Conservation (phyloP, 225 moss, liverwort and hornwort species). For the Climacium dendroides region DNA sequence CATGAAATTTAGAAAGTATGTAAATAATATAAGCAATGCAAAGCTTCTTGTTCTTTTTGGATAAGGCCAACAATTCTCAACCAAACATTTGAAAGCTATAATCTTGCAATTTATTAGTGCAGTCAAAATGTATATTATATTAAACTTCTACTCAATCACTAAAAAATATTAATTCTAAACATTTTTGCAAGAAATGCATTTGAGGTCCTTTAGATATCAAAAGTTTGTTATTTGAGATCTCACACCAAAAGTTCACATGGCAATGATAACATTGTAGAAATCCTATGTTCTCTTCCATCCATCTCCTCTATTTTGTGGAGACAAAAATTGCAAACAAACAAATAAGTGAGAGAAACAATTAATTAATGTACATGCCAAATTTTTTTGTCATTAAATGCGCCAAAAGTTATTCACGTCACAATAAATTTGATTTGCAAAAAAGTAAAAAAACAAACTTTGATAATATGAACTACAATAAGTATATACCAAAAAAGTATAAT, state of each 20-base stretch:
- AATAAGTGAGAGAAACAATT: neutral
- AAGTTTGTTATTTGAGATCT: neutral
- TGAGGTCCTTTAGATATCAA: fast-evolving
- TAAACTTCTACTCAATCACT: neutral
- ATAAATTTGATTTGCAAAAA: neutral
- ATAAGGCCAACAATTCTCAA: neutral
- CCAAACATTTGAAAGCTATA: neutral
- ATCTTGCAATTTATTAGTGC: neutral
- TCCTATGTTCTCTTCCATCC: neutral
- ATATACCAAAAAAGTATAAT: too few relatives aligned
- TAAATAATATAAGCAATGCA: too few relatives aligned
- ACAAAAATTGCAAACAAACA: neutral
- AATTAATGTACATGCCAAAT: neutral
- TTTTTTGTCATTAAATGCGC: neutral
- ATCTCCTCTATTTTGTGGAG: neutral
- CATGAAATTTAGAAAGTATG: neutral
- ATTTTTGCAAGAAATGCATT: neutral
- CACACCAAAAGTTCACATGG: neutral
- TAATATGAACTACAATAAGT: neutral
- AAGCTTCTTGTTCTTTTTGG: neutral
- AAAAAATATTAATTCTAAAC: neutral
- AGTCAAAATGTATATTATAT: neutral
- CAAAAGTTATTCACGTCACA: neutral
- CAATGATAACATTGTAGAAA: neutral
- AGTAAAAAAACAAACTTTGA: neutral